phyloP scores from a whole-genome alignment of 164 flowering plant species.

The Sedum album region DNA sequence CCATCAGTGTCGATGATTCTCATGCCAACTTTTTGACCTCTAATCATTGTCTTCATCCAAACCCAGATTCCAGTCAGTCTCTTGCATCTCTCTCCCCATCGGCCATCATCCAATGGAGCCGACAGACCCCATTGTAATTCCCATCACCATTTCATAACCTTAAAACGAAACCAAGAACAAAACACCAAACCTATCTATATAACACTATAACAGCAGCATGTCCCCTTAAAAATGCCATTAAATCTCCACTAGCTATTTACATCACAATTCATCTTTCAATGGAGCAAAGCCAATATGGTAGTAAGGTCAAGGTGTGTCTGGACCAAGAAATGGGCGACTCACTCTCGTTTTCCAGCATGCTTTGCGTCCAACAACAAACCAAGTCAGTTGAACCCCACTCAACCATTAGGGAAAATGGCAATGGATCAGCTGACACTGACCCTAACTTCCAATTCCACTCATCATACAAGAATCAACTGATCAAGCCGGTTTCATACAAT shows the following conservation, averaged over 20 bases:
- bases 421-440: background rate
- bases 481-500: background rate
- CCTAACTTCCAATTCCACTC: background rate
- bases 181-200: too few species aligned
- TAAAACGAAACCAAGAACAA: background rate
- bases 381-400: background rate
- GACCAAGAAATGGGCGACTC: background rate
- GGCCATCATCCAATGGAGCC: background rate
- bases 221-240: too few species aligned
- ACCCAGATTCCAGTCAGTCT: background rate
- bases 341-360: background rate
- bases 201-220: background rate
- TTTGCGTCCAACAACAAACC: constrained; percentile 1
- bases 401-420: background rate
- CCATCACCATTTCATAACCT: background rate
- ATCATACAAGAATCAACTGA: background rate
- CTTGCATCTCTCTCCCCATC: background rate
- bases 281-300: background rate
- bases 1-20: background rate
- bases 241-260: background rate
- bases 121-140: background rate
- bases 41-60: background rate
- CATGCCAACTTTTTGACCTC: background rate
- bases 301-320: background rate
- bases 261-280: too few species aligned